These are phyloP conservation scores for Pisolithus marmoratus DNA, from an alignment of 768 basidiomycete genomes.

Conservation along the genomic window DNA sequence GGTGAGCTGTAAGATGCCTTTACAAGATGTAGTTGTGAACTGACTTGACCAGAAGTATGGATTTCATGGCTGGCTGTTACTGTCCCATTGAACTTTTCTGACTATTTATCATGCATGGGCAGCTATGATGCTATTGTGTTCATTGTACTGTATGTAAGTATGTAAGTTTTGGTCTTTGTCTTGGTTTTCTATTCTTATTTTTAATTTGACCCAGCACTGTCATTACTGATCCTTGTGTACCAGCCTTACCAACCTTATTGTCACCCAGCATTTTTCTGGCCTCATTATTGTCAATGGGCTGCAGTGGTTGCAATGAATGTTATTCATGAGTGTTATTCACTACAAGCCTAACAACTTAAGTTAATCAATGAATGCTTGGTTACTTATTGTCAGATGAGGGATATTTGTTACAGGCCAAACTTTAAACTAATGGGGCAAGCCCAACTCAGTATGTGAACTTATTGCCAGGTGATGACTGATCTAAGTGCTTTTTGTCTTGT, in stretches of 20 bases:
- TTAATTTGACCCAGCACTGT: too few species aligned
- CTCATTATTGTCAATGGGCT: background rate
- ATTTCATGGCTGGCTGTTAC: background rate
- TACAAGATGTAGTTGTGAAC: background rate
- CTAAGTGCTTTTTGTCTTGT: too few species aligned
- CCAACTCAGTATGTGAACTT: background rate
- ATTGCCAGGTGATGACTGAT: background rate
- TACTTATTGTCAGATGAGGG: background rate
- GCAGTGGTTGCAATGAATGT: too few species aligned
- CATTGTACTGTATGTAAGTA: too few species aligned
- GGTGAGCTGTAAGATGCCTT: constrained; percentile 1
- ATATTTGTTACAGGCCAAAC: background rate
- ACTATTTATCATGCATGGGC: background rate
- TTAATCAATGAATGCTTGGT: background rate
- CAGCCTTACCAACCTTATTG: too few species aligned
- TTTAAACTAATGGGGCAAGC: background rate
- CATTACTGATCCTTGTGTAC: too few species aligned
- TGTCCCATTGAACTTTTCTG: background rate
- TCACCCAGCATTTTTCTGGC: background rate
- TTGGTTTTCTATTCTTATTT: background rate
- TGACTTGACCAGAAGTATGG: background rate
- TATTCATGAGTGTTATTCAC: background rate
- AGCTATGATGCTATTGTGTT: background rate
- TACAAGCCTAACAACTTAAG: background rate
- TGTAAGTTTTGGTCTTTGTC: too few species aligned